Percentiles rank a stretch among this genome's conserved stretches.
These are phyloP conservation scores for Ustilago hordei DNA, from an alignment of 1,284 basidiomycete genomes.

Conservation along the genomic window DNA sequence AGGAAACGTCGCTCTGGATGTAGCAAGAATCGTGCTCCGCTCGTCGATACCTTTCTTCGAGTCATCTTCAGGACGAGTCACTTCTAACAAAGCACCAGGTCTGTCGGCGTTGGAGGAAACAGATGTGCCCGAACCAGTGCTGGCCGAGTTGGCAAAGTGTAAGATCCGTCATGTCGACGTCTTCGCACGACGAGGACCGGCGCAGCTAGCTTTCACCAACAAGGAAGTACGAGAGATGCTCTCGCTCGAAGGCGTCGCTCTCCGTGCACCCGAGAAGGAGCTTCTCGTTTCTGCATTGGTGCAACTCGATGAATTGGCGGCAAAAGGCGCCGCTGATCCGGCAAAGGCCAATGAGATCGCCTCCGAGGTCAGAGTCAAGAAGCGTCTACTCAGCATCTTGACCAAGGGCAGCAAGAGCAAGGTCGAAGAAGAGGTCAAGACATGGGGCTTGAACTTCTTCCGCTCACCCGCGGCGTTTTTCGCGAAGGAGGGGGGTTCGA, in stretches of 20 bases:
- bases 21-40: conserved; percentile 87
- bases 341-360: conserved; percentile 28
- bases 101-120: conserved; percentile 77
- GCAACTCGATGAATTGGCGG: conserved; percentile 41
- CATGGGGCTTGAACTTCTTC: conserved; percentile 63
- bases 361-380: conserved; percentile 70
- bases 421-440: conserved; percentile 39
- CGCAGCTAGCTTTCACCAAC: conserved; percentile 90
- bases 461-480: conserved; percentile 58
- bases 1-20: conserved; percentile 94
- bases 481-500: conserved; percentile 3
- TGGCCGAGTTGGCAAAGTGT: conserved; percentile 78
- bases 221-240: conserved; percentile 95
- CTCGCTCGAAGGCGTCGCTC: conserved; percentile 78
- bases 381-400: conserved; percentile 75
- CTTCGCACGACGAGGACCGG: conserved; percentile 85
- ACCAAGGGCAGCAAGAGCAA: conserved; percentile 76
- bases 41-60: conserved; percentile 48
- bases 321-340: conserved; percentile 21
- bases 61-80: conserved; percentile 16
- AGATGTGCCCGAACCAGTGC: conserved; percentile 83
- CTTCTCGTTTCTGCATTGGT: conserved; percentile 68
- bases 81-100: conserved; percentile 39
- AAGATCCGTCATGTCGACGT: conserved; percentile 82
- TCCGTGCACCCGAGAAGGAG: conserved; percentile 72